Base-by-base conservation (phyloP, 768 basidiomycete species). In the Phaeotremella fagi region DNA sequence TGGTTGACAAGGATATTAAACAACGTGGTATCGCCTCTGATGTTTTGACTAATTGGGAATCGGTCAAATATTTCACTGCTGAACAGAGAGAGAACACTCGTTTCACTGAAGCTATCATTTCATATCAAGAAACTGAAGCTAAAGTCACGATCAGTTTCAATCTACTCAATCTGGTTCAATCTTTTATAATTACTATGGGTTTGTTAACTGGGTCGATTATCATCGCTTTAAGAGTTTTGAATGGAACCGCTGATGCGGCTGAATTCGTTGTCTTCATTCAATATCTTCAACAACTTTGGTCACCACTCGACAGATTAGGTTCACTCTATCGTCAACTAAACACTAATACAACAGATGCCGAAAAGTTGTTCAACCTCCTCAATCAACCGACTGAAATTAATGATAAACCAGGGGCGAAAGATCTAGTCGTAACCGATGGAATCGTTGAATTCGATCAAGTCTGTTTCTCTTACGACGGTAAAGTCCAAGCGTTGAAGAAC, bases 381-480 rank as follows among this genome's bases (percentile, higher is more conserved):
- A 82, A 83, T 54, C 86, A 92, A 67, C 83, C 87, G 1, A 85
- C 82, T 0, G 91, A 92, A 55, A 82, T 97, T 57, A 82, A 85
- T 59, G 89, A 94, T 73, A 82, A 81, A 67, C 85, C 85, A 6
- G 80, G 82, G 60, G 88, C 87, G 7, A 79, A 82, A 14, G 83
- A 88, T 45, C 80, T 95, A 23, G 76, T 85, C 41, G 80, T 89
- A 6, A 76, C 81, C 16, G 79, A 84, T 47, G 85, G 90, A 3
- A 83, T 85, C 70, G 86, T 97, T 66, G 89, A 88, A 69, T 95
- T 98, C 70, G 86, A 89, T 24, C 83, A 94, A 62, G 92, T 94
- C 60, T 80, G 74, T 61, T 91, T 97, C 75, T 85, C 87, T 3
- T 94, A 95, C 73, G 70, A 72, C 42, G 73, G 67, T 20, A 73